Base-by-base conservation (phyloP, 805 yeast species). In the Lipomyces chichibuensis region DNA sequence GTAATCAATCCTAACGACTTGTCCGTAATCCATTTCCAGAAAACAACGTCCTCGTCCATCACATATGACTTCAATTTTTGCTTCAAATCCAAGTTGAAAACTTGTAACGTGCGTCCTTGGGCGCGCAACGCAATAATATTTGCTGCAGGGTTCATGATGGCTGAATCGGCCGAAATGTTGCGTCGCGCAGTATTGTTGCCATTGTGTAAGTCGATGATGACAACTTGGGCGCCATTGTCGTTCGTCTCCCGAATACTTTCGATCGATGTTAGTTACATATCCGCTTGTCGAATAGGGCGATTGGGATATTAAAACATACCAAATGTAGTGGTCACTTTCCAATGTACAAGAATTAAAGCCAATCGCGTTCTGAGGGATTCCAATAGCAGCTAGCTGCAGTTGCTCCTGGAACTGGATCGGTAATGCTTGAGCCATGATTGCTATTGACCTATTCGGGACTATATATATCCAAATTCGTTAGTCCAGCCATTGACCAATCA, bases 401-500 rank as follows among this genome's bases (percentile, higher is more conserved):
- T 92, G 88, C 83, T 94, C 98, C 75, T 96, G 93, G 82, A 94
- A 92, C 82, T 94, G 97, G 81, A 94, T 94, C 73, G 99, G 99
- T 74, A 96, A 89, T 77, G 92, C 97, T 53, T 71, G 64, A 14
- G 72, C 55, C 73, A 63, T 63, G 49, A 43, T 43, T 43, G 20
- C 49, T 43, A 43, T 43, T n/a, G 49, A 43, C 20, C 49, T 43
- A 43, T 43, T 43, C 23, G 14, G 14, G 7, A n/a, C 49, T 13
- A 17, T 43, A 43, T 43, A n/a, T 17, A n/a, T n/a, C 7, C 20
- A 43, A 17, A 43, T 8, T 43, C 23, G 49, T 43, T 43, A 43
- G 49, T 43, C 49, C 23, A 17, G 6, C 49, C 25, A 17, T 43
- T 43, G 49, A n/a, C 49, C 49, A n/a, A 43, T 43, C 49, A n/a